Conservation (phyloP, 768 basidiomycete species). For the Suillus paluster region DNA sequence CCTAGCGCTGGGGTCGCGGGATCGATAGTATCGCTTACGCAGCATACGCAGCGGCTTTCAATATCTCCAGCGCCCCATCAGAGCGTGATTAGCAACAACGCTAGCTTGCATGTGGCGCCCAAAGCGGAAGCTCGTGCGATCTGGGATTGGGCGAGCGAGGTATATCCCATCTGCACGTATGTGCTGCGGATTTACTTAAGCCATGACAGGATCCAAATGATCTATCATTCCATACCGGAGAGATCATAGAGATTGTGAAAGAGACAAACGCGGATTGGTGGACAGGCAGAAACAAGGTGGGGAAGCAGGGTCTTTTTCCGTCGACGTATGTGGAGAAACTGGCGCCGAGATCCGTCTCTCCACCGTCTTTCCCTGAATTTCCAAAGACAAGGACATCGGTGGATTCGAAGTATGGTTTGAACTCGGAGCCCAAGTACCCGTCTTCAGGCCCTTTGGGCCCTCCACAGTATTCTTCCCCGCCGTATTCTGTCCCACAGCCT, state of each 20-base stretch:
- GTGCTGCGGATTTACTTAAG: constrained; percentile 13
- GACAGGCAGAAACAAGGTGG: constrained; percentile 67
- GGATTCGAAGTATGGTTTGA: constrained; percentile 11
- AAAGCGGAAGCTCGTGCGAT: constrained; percentile 32
- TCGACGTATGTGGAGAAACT: constrained; percentile 71
- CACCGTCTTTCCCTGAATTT: constrained; percentile 27
- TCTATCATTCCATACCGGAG: constrained; percentile 73
- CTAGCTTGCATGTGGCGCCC: constrained; percentile 5
- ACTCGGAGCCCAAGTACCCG: constrained; percentile 14
- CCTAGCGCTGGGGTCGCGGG: constrained; percentile 23
- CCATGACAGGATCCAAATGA: constrained; percentile 70
- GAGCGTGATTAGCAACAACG: not conserved
- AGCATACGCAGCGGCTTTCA: constrained; percentile 23
- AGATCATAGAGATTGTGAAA: constrained; percentile 77
- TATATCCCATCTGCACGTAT: constrained; percentile 13
- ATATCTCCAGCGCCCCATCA: constrained; percentile 26
- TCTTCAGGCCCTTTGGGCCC: constrained; percentile 14
- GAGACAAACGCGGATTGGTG: constrained; percentile 93
- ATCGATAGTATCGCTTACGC: constrained; percentile 25
- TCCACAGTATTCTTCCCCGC: constrained; percentile 17
- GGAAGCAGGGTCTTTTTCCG: constrained; percentile 77
- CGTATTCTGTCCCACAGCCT: not conserved
- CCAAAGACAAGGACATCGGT: constrained; percentile 20
- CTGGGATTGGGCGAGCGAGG: constrained; percentile 37
- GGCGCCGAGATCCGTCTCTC: constrained; percentile 21